Percentiles rank a stretch among this genome's conserved stretches.
Conservation (phyloP, 2,329 filamentous ascomycete species). For the Penicillium corylophilum region DNA sequence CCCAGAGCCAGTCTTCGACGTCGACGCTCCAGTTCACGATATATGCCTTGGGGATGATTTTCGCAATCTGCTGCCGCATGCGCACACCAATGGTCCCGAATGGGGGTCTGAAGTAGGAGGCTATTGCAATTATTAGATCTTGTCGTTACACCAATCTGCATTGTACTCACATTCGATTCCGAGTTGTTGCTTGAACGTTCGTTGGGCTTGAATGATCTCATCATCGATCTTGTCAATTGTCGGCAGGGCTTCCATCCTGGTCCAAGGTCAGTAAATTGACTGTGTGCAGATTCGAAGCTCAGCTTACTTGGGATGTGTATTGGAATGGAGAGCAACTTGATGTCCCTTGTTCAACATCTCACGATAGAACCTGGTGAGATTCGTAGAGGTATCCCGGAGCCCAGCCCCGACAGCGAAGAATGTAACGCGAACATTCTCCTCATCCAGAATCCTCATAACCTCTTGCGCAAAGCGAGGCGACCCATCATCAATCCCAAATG, state of each 20-base stretch:
- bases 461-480: constrained; percentile 58
- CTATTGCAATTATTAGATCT: constrained; percentile 34
- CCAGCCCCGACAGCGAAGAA: constrained; percentile 70
- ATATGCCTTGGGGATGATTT: constrained; percentile 52
- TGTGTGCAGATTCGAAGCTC: background rate
- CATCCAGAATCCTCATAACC: constrained; percentile 61
- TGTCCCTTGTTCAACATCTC: constrained; percentile 63
- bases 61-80: constrained; percentile 62
- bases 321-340: constrained; percentile 68
- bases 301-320: constrained; percentile 62
- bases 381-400: constrained; percentile 58
- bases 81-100: constrained; percentile 68
- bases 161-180: constrained; percentile 33
- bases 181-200: constrained; percentile 31
- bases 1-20: constrained; percentile 71
- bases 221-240: constrained; percentile 35
- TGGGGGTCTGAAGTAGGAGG: constrained; percentile 66
- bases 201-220: constrained; percentile 36
- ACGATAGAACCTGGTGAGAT: constrained; percentile 62
- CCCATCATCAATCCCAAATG: constrained; percentile 71
- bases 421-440: constrained; percentile 63
- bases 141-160: constrained; percentile 40
- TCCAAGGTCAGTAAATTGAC: background rate
- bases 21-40: constrained; percentile 70
- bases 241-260: constrained; percentile 39